These are phyloP conservation scores for Senna siamea DNA, from an alignment of 306 rosid genomes.

Conservation along the genomic window DNA sequence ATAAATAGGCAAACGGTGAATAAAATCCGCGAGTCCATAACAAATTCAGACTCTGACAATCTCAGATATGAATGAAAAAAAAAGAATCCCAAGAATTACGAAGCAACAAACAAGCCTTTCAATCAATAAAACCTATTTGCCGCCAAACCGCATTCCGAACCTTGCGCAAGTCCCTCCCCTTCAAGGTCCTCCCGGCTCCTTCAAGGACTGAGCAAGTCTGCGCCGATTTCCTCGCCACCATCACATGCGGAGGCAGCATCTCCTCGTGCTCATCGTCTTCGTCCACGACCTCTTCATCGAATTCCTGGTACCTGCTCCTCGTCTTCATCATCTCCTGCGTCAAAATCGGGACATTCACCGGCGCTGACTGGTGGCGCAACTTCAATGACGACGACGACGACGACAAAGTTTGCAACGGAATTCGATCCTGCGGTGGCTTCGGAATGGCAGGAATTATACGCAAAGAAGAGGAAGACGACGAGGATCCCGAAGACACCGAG, in stretches of 20 bases:
- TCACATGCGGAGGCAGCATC: constrained; percentile 82
- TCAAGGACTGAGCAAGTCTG: constrained; percentile 73
- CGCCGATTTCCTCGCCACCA: constrained; percentile 54
- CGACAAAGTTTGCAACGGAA: constrained; percentile 30
- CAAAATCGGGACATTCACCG: constrained; percentile 65
- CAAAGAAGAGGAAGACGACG: constrained; percentile 54
- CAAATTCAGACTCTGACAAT: constrained; percentile 18
- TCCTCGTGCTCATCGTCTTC: constrained; percentile 47
- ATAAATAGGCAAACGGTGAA: background rate
- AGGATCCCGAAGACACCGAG: constrained; percentile 52
- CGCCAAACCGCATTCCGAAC: constrained; percentile 80
- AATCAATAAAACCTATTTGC: constrained; percentile 82
- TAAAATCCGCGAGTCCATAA: constrained; percentile 17
- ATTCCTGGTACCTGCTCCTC: constrained; percentile 35
- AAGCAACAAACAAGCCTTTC: constrained; percentile 26
- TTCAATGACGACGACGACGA: constrained; percentile 44
- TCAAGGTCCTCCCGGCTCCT: constrained; percentile 80
- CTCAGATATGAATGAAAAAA: too few species aligned
- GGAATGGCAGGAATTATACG: constrained; percentile 62
- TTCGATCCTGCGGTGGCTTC: constrained; percentile 53
- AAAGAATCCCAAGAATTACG: constrained; percentile 28
- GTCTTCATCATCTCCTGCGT: constrained; percentile 39
- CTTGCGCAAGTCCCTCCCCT: constrained; percentile 63
- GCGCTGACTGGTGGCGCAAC: constrained; percentile 70
- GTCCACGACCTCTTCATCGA: constrained; percentile 41